Base-by-base conservation (phyloP, 2,329 filamentous ascomycete genomes). In the Exophiala spinifera region DNA sequence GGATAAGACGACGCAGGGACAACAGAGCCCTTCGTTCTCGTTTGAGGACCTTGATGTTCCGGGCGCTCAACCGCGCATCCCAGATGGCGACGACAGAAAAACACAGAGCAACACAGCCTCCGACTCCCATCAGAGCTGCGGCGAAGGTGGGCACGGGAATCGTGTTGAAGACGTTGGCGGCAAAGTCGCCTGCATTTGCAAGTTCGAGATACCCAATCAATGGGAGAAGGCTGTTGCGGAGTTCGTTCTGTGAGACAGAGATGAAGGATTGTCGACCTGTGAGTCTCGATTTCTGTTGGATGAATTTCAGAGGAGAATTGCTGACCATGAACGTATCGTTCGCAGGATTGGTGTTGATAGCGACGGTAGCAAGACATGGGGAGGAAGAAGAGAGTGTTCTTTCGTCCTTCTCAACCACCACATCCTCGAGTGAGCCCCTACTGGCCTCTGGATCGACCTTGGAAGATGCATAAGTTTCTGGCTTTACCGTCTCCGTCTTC, bases 151-250 rank as follows among this genome's bases (percentile, higher is more conserved):
- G 79, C 0, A 80, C 72, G 0, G 79, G 80, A 0, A 74, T 67
- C 1, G 74, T 58, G 58, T 83, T 82, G 77, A 78, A 83, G 1
- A 82, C 74, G 51, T 83, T 82, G 51, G 80, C 80, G 0, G 79
- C 78, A 51, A 82, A 82, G 60, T 83, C 80, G 1, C 74, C 74
- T 0, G 78, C 78, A 61, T 83, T 83, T 49, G 76, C 77, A 1
- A 81, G 69, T 56, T 83, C 80, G 15, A 83, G 74, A 45, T 77
- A 77, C 0, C 78, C 80, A 1, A 80, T 70, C 11, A 70, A 65
- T 0, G 64, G 62, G 7, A 75, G 66, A 2, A 76, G 65, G 49
- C 57, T 69, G 67, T 60, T 71, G 53, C 52, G 40, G 19, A 44
- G 21, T 13, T 21, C 28, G 19, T 20, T 44, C 4, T 44, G 42